phyloP scores from a whole-genome alignment of 257 asterid species.

The Rhazya stricta region DNA sequence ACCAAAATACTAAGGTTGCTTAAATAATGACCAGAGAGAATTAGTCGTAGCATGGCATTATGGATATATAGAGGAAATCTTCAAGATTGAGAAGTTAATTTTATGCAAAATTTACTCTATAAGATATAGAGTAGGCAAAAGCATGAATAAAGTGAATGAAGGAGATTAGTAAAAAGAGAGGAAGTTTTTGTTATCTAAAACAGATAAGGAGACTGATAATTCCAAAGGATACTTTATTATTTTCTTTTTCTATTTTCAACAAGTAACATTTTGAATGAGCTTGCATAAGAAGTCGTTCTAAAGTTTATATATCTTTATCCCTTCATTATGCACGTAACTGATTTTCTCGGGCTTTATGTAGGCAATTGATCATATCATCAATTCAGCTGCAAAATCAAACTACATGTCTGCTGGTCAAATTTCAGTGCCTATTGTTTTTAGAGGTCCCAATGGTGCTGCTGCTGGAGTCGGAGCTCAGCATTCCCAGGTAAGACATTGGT shows the following conservation, averaged over 20 bases:
- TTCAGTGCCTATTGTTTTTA: constrained; percentile 44
- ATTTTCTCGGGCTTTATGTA: constrained; percentile 11
- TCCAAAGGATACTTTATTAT: background rate
- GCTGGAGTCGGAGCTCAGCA: constrained; percentile 56
- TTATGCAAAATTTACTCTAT: background rate
- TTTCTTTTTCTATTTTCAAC: background rate
- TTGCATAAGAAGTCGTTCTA: background rate
- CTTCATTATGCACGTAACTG: background rate
- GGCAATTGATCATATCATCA: constrained; percentile 47
- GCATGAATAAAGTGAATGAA: background rate
- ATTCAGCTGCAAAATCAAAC: constrained; percentile 49
- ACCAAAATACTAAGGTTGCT: background rate
- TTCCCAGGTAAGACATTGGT: constrained; percentile 32
- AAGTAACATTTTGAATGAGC: background rate
- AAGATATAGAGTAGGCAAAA: background rate
- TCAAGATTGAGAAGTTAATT: background rate
- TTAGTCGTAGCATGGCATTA: background rate
- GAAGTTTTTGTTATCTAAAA: background rate
- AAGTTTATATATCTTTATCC: background rate
- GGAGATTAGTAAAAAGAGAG: background rate
- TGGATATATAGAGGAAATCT: background rate
- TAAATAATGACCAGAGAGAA: background rate
- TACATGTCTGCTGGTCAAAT: constrained; percentile 50
- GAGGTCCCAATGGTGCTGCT: constrained; percentile 58
- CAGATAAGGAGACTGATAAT: background rate